Percentiles rank a stretch among this genome's conserved stretches.
Conservation (phyloP, 2,329 filamentous ascomycete genomes). For the Talaromyces islandicus region DNA sequence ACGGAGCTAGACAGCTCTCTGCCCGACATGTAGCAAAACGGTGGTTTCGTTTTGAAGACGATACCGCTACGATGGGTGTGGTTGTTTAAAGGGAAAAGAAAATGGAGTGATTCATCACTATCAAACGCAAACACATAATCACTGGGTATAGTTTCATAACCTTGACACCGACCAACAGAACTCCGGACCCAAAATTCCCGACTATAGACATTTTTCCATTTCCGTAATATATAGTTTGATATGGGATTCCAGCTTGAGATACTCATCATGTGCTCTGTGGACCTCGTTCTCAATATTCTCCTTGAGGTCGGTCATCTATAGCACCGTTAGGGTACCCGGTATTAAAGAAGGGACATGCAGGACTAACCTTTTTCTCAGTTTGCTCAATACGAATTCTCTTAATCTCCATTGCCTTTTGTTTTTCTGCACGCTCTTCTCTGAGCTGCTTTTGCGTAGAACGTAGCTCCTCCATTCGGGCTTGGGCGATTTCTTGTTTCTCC, state of each 20-base stretch:
- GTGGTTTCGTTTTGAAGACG: slow-evolving; percentile 57
- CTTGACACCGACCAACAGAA: slow-evolving; percentile 28
- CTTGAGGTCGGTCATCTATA: slow-evolving; percentile 91
- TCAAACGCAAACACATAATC: slow-evolving; percentile 21
- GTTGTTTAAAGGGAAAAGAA: not conserved
- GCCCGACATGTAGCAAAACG: slow-evolving; percentile 53
- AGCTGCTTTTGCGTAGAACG: slow-evolving; percentile 71
- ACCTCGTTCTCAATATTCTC: slow-evolving; percentile 96
- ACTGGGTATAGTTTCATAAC: slow-evolving; percentile 28
- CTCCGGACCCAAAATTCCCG: slow-evolving; percentile 20
- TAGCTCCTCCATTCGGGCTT: slow-evolving; percentile 85
- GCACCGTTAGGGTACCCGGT: not conserved
- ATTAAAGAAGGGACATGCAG: not conserved
- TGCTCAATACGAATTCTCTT: slow-evolving; percentile 91
- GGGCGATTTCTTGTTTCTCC: slow-evolving; percentile 73
- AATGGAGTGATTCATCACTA: slow-evolving; percentile 1
- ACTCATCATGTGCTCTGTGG: slow-evolving; percentile 84
- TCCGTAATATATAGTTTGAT: slow-evolving; percentile 97
- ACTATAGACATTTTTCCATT: slow-evolving; percentile 81
- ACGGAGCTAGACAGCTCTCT: slow-evolving; percentile 54
- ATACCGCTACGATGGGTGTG: slow-evolving; percentile 21
- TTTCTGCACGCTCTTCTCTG: slow-evolving; percentile 77
- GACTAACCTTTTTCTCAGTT: slow-evolving; percentile 89
- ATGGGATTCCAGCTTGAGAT: slow-evolving; percentile 94
- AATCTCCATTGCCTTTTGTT: slow-evolving; percentile 87